Conservation (phyloP, 1,284 basidiomycete species). For the Vanrija sp. region DNA sequence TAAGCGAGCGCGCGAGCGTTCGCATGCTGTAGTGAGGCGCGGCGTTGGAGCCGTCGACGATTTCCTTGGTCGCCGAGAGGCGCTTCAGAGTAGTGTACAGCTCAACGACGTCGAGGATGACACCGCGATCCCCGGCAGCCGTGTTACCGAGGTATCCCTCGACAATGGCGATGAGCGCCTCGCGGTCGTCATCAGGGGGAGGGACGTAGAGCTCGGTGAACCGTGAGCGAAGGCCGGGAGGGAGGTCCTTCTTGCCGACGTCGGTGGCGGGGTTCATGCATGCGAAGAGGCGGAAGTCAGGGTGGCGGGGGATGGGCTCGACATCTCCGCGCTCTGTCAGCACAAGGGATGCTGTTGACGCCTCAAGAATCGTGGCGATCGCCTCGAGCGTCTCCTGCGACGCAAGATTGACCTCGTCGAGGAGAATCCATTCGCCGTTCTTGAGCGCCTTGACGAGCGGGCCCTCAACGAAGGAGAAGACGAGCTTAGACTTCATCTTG, state of each 20-base stretch:
- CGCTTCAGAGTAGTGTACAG: slow-evolving; percentile 81
- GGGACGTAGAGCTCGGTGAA: slow-evolving; percentile 97
- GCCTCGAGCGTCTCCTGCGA: slow-evolving; percentile 93
- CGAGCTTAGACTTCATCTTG: slow-evolving; percentile 77
- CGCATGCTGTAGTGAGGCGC: slow-evolving; percentile 98
- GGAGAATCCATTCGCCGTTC: slow-evolving; percentile 87
- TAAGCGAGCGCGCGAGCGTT: slow-evolving; percentile 85
- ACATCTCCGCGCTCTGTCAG: slow-evolving; percentile 91
- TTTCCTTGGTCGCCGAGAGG: slow-evolving; percentile 71
- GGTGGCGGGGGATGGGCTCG: slow-evolving; percentile 84
- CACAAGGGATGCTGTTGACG: slow-evolving; percentile 82
- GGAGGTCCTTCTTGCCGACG: slow-evolving; percentile 95
- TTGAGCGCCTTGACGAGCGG: slow-evolving; percentile 89
- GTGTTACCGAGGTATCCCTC: slow-evolving; percentile 83
- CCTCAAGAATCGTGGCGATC: slow-evolving; percentile 78
- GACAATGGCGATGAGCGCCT: slow-evolving; percentile 84
- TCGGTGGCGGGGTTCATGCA: slow-evolving; percentile 99
- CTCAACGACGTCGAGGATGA: slow-evolving; percentile 86
- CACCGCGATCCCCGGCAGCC: slow-evolving; percentile 79
- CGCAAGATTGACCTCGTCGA: slow-evolving; percentile 96
- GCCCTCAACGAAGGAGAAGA: slow-evolving; percentile 93
- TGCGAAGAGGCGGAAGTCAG: slow-evolving; percentile 93
- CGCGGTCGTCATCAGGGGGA: slow-evolving; percentile 85
- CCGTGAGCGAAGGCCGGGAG: slow-evolving; percentile 79
- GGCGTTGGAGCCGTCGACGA: slow-evolving; percentile 92